Evolutionary conservation across 129 eudicot species (phyloP).

Genomic region (Lactuca sativa): DNA sequence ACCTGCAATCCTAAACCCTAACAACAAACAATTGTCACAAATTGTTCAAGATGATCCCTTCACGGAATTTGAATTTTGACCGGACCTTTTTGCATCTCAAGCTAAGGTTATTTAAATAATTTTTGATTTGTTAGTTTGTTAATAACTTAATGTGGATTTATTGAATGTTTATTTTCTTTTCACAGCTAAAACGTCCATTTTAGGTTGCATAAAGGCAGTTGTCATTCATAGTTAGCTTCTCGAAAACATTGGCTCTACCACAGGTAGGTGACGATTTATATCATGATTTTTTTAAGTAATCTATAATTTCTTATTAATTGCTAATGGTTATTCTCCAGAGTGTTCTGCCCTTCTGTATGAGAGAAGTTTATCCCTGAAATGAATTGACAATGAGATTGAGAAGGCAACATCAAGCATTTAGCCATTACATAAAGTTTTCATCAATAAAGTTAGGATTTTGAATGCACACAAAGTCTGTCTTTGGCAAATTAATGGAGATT

Average conservation of each 20-base stretch:
- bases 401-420: no score
- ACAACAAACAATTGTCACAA: constrained; percentile 64
- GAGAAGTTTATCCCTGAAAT: constrained; percentile 62
- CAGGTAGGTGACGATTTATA: no score
- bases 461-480: no score
- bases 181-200: constrained; percentile 84
- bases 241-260: constrained; percentile 23
- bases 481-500: no score
- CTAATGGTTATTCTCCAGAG: constrained; percentile 21
- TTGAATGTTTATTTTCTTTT: neutral
- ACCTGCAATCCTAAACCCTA: constrained; percentile 72
- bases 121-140: no score
- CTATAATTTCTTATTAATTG: no score
- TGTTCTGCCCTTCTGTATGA: constrained; percentile 74
- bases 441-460: no score
- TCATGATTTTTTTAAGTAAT: no score
- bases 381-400: no score
- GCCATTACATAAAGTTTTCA: no score
- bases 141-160: no score
- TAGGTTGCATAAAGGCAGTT: constrained; percentile 90
- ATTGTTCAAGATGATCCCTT: constrained; percentile 95
- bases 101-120: constrained; percentile 60
- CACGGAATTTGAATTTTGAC: constrained; percentile 88
- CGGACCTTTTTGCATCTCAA: constrained; percentile 91
- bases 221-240: constrained; percentile 78